phyloP scores from a whole-genome alignment of 345 rosid genomes.

The Ceriops decandra region DNA sequence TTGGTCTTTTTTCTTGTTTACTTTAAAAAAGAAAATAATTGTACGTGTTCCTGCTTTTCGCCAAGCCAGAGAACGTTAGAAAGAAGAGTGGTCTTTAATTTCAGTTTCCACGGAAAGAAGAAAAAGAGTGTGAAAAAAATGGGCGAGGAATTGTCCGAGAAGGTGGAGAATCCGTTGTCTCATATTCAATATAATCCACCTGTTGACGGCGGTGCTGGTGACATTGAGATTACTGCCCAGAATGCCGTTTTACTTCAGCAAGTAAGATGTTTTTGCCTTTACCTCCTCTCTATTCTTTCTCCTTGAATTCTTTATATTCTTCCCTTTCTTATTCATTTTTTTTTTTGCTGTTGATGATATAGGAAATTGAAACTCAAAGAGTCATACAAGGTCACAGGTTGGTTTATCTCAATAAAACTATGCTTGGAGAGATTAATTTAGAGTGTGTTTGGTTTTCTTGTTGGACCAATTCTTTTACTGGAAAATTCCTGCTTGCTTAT shows the following conservation, averaged over 20 bases:
- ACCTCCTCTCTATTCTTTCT: too few relatives aligned
- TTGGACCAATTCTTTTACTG: too few relatives aligned
- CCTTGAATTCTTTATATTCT: neutral
- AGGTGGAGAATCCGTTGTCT: conserved; percentile 1
- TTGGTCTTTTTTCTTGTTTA: too few relatives aligned
- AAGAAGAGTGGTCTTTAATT: too few relatives aligned
- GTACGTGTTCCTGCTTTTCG: too few relatives aligned
- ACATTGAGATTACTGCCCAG: conserved; percentile 27
- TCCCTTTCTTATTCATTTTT: neutral
- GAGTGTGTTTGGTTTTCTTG: neutral
- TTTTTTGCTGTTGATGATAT: neutral
- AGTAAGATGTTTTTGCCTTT: conserved; percentile 4
- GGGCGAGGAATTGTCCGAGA: conserved; percentile 17
- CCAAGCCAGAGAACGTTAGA: too few relatives aligned
- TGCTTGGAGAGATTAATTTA: neutral
- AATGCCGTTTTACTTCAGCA: conserved; percentile 25
- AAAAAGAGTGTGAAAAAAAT: neutral
- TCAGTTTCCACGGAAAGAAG: too few relatives aligned
- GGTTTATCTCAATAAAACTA: neutral
- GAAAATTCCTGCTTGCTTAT: too few relatives aligned
- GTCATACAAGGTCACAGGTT: conserved; percentile 30
- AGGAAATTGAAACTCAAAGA: conserved; percentile 33
- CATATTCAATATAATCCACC: neutral
- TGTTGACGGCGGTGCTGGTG: neutral
- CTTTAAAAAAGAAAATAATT: too few relatives aligned